Evolutionary conservation across 2,329 filamentous ascomycete species (phyloP), one percentile per base, ranked within the genome.

Genomic region (Thielaviopsis musarum): DNA sequence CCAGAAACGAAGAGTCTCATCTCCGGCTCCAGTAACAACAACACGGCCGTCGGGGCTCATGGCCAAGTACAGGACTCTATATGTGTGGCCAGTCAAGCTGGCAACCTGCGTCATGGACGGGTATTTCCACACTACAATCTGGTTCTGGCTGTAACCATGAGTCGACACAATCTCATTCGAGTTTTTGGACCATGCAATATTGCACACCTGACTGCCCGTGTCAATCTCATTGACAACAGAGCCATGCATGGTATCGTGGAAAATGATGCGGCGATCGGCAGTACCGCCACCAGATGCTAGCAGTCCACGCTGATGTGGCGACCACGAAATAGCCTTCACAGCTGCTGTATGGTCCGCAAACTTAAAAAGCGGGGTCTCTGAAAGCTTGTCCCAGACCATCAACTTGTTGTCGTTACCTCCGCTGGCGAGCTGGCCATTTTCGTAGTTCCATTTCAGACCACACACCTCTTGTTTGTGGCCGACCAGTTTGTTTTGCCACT

Each of bases 101-200:
- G 89, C 91, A 9, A 98, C 90, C 70, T 97, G 93, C 55, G 89
- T 89, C 93, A 98, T 97, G 65, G 86, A 91, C 1, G 93, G 93
- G 68, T 98, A 98, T 69, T 98, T 98, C 93, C 93, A 98, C 59
- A 98, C 89, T 45, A 97, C 91, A 66, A 98, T 96, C 71, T 97
- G 93, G 70, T 98, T 96, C 69, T 98, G 93, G 65, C 86, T 91
- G 74, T 96, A 98, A 6, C 93, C 93, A 68, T 98, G 93, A 0
- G 93, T 98, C 56, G 87, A 91, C 59, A 98, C 91, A 61, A 98
- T 90, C 71, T 98, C 93, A 69, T 96, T 95, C 7, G 89, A 95
- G 70, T 96, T 95, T 68, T 94, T 95, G 19, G 87, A 93, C 91
- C 94, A 98, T 3, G 91, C 88, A 52, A 98, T 77, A 68, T 98